These are phyloP conservation scores for Colletotrichum tropicicola DNA, from an alignment of 2,329 filamentous ascomycete genomes.

Conservation along the genomic window DNA sequence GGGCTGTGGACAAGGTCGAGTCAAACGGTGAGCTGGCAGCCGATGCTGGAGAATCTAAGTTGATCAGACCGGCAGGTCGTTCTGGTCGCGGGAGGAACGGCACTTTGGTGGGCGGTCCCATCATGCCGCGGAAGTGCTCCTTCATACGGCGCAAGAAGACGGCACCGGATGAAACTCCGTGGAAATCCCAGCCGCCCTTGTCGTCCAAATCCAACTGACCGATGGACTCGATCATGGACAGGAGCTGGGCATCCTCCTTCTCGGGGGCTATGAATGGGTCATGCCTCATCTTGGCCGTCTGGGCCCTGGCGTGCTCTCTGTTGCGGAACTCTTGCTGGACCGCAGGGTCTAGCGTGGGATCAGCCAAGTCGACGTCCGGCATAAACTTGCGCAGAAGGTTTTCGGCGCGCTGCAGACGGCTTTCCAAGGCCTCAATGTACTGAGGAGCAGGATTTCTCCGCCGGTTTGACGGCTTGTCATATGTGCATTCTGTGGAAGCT, in stretches of 20 bases:
- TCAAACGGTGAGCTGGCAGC: constrained; percentile 71
- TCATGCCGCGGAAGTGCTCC: constrained; percentile 83
- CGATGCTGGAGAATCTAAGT: constrained; percentile 73
- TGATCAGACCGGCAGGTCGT: constrained; percentile 57
- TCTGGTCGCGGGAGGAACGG: constrained; percentile 65
- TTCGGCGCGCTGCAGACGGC: constrained; percentile 83
- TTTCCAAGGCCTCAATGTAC: constrained; percentile 91
- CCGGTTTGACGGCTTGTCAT: constrained; percentile 93
- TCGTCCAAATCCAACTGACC: constrained; percentile 93
- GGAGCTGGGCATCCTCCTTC: constrained; percentile 76
- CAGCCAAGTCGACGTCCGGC: constrained; percentile 85
- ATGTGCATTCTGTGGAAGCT: constrained; percentile 79
- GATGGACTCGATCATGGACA: constrained; percentile 94
- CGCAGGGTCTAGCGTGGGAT: constrained; percentile 82
- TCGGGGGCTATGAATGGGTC: constrained; percentile 43
- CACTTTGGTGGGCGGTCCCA: constrained; percentile 70
- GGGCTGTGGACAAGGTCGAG: constrained; percentile 59
- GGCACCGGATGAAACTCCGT: constrained; percentile 90
- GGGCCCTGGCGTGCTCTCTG: constrained; percentile 60
- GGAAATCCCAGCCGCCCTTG: constrained; percentile 92
- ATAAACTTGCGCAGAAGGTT: constrained; percentile 80
- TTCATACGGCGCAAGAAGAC: constrained; percentile 89
- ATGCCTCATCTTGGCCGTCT: constrained; percentile 51
- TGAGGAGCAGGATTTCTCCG: constrained; percentile 90
- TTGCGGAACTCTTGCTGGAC: constrained; percentile 75